Percentiles rank a stretch among this genome's conserved stretches.
Conservation (phyloP, 108 stramenopile species). For the Nitzschia sp. region DNA sequence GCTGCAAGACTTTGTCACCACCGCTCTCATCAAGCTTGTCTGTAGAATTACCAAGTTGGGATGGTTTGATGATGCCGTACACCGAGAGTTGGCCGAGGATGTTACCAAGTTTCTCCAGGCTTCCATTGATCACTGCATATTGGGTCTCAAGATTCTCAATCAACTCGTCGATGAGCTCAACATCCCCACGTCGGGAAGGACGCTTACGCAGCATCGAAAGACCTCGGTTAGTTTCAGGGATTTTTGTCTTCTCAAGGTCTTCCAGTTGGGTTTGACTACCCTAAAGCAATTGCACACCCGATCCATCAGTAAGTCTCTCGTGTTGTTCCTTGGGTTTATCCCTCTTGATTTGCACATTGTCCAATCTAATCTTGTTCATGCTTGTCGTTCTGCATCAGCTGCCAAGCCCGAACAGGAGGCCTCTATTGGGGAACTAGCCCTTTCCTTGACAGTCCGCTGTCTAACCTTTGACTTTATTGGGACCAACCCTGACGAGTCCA, state of each 20-base stretch:
- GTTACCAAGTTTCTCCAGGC: slow-evolving; percentile 95
- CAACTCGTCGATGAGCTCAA: slow-evolving; percentile 96
- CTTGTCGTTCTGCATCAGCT: slow-evolving; percentile 29
- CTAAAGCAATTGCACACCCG: slow-evolving; percentile 89
- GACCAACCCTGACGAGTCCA: slow-evolving; percentile 96
- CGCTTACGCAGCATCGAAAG: slow-evolving; percentile 95
- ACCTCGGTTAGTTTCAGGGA: slow-evolving; percentile 96
- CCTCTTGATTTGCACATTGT: background rate
- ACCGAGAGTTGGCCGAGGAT: slow-evolving; percentile 92
- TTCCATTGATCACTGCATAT: slow-evolving; percentile 91
- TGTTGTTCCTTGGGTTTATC: background rate
- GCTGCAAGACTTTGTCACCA: slow-evolving; percentile 87
- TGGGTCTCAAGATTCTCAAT: slow-evolving; percentile 94
- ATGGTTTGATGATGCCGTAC: slow-evolving; percentile 94
- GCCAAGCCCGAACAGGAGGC: slow-evolving; percentile 74
- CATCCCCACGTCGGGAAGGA: slow-evolving; percentile 89
- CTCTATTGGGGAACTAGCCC: slow-evolving; percentile 81
- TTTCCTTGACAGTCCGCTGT: slow-evolving; percentile 84
- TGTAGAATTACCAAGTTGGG: slow-evolving; percentile 98
- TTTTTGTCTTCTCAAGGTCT: slow-evolving; percentile 88
- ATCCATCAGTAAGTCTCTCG: slow-evolving; percentile 64
- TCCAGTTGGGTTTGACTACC: slow-evolving; percentile 90
- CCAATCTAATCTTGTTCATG: slow-evolving; percentile 2
- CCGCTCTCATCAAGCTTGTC: slow-evolving; percentile 87
- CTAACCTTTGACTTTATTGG: slow-evolving; percentile 98